Evolutionary conservation across 768 basidiomycete genomes (phyloP).

Genomic region (Phylloporus scabripes): DNA sequence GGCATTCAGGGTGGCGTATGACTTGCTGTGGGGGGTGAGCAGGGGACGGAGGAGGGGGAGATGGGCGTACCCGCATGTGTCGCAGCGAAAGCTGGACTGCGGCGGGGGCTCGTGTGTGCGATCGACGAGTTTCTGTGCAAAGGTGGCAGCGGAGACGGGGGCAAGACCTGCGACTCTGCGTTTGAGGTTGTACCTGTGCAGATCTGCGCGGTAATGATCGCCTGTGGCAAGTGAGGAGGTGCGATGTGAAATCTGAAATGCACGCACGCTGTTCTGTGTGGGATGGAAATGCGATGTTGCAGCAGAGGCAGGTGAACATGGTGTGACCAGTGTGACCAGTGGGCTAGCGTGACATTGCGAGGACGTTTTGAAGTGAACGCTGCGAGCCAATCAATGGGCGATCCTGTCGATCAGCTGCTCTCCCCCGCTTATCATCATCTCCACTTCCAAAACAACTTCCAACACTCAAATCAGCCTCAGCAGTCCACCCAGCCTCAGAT

Average conservation of each 20-base stretch:
- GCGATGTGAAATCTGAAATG: neutral
- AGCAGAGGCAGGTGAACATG: conserved; percentile 86
- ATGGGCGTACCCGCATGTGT: conserved; percentile 72
- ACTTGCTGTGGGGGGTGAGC: conserved; percentile 52
- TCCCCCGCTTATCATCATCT: conserved; percentile 49
- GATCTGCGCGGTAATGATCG: conserved; percentile 86
- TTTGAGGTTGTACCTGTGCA: conserved; percentile 98
- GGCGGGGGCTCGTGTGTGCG: conserved; percentile 63
- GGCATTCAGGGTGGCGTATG: conserved; percentile 84
- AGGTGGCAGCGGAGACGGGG: conserved; percentile 69
- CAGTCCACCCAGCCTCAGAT: conserved; percentile 20
- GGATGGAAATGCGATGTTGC: conserved; percentile 82
- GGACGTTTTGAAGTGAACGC: conserved; percentile 26
- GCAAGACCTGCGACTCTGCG: conserved; percentile 87
- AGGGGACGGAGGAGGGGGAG: neutral
- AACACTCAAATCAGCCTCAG: conserved; percentile 19
- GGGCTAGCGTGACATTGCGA: conserved; percentile 5
- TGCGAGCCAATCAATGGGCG: conserved; percentile 48
- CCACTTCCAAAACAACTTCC: conserved; percentile 30
- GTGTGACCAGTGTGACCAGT: conserved; percentile 6
- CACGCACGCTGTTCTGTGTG: conserved; percentile 70
- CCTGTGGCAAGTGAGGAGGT: conserved; percentile 39
- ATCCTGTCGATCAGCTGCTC: conserved; percentile 60
- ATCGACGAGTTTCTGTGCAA: conserved; percentile 86
- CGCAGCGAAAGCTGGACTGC: conserved; percentile 57